Conservation (phyloP, 2,329 filamentous ascomycete species). For the Podosphaera fusca region DNA sequence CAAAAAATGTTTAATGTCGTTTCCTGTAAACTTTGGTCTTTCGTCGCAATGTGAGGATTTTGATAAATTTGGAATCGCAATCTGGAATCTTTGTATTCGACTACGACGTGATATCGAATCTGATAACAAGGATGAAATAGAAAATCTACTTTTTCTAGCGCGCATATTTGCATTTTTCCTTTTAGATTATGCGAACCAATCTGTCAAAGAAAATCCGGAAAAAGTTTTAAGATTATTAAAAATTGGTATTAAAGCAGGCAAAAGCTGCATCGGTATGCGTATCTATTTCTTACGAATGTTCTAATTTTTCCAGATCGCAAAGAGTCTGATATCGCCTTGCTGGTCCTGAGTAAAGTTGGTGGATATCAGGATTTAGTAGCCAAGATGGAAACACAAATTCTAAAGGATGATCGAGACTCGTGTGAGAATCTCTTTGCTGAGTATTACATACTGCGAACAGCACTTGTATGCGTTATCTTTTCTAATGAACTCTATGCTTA, state of each 20-base stretch:
- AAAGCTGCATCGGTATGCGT: constrained; percentile 34
- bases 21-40: constrained; percentile 15
- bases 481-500: constrained; percentile 1
- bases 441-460: constrained; percentile 17
- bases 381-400: constrained; percentile 11
- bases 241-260: constrained; percentile 41
- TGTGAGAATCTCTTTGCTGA: constrained; percentile 13
- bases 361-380: constrained; percentile 25
- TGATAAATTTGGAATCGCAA: constrained; percentile 28
- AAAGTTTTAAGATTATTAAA: constrained; percentile 36
- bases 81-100: constrained; percentile 46
- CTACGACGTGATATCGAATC: constrained; percentile 19
- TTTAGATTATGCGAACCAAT: constrained; percentile 20
- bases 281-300: neutral
- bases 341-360: constrained; percentile 40
- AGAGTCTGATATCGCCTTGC: constrained; percentile 33
- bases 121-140: constrained; percentile 7
- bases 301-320: constrained; percentile 9
- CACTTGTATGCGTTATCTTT: constrained; percentile 27
- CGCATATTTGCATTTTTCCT: constrained; percentile 3
- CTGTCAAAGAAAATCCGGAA: constrained; percentile 12
- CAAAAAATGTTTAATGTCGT: constrained; percentile 18
- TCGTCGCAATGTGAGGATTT: constrained; percentile 23
- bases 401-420: constrained; percentile 11
- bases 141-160: constrained; percentile 8